Evolutionary conservation across 2,329 filamentous ascomycete genomes (phyloP), one percentile per base, ranked within the genome.

Genomic region (Calonectria hawksworthii): DNA sequence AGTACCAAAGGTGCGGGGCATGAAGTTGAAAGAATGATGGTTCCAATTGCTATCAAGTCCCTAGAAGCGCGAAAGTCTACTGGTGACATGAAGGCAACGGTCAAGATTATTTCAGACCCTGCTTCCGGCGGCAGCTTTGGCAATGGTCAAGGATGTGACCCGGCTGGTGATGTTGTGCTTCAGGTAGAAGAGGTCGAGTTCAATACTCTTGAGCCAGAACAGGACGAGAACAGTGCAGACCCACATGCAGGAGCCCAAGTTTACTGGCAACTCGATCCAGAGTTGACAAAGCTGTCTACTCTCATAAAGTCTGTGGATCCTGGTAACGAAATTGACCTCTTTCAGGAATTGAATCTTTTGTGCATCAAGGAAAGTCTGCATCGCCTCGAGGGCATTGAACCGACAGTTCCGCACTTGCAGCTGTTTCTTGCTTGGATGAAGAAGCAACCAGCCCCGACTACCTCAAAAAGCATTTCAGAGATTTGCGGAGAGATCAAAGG

Each of bases 391-490:
- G 64, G 52, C 47, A 61, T 56, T 44, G 66, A 73, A 44, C 32
- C 41, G n/a, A 34, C 23, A 9, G 4, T 36, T 36, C 54, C 51
- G 18, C 65, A 74, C 41, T 44, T 74, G 26, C 64, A 72, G 34
- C 34, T 64, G 13, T 72, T 72, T 52, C 59, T 68, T 26, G 26
- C 30, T 23, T 74, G 73, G 73, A 74, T 74, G 73, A 52, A 72
- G 52, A 63, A 44, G 23, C 73, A 74, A 41, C 69, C 64, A 38
- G n/a, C 36, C 4, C 54, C 71, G n/a, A 13, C 30, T 7, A n/a
- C 32, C 21, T 28, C 54, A 2, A 26, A 11, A 3, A 71, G 26
- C 18, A 52, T 59, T 30, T 23, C 14, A 8, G 70, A 47, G 30
- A 64, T 36, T 38, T 66, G 21, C 10, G n/a, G 18, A 10, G 54